Conservation (phyloP, 305 asterid genomes). For the Fraxinus paxiana region DNA sequence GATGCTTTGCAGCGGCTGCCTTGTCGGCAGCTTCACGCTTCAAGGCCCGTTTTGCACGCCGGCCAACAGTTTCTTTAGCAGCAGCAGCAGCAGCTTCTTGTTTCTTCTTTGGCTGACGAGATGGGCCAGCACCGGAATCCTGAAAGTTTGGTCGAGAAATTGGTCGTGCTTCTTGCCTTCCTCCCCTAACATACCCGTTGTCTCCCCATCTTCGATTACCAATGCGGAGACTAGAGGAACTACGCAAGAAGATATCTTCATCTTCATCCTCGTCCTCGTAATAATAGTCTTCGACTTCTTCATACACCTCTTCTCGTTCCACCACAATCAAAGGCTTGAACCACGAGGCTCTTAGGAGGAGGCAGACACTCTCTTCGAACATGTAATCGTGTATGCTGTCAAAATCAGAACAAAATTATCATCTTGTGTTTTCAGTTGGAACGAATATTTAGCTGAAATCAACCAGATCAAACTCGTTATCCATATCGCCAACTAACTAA, state of each 20-base stretch:
- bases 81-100: constrained; percentile 9
- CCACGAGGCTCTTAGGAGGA: constrained; percentile 83
- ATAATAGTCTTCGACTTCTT: constrained; percentile 41
- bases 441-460: not conserved
- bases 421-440: not conserved
- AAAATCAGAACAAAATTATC: constrained; percentile 8
- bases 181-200: constrained; percentile 69
- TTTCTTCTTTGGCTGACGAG: constrained; percentile 49
- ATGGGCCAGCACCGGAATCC: constrained; percentile 49
- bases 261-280: constrained; percentile 35
- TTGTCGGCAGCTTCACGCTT: constrained; percentile 79
- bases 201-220: constrained; percentile 82
- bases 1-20: constrained; percentile 75
- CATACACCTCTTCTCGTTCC: constrained; percentile 45
- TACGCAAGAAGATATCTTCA: constrained; percentile 43
- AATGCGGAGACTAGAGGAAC: constrained; percentile 49
- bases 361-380: constrained; percentile 91
- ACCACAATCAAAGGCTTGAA: constrained; percentile 59
- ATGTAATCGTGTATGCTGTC: constrained; percentile 69
- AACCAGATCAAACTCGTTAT: not conserved
- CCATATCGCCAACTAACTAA: not conserved
- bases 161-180: constrained; percentile 79
- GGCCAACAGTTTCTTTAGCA: constrained; percentile 48
- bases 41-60: constrained; percentile 78
- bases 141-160: constrained; percentile 24